These are phyloP conservation scores for Cadophora sp. DNA, from an alignment of 2,329 filamentous ascomycete species.

Conservation along the genomic window DNA sequence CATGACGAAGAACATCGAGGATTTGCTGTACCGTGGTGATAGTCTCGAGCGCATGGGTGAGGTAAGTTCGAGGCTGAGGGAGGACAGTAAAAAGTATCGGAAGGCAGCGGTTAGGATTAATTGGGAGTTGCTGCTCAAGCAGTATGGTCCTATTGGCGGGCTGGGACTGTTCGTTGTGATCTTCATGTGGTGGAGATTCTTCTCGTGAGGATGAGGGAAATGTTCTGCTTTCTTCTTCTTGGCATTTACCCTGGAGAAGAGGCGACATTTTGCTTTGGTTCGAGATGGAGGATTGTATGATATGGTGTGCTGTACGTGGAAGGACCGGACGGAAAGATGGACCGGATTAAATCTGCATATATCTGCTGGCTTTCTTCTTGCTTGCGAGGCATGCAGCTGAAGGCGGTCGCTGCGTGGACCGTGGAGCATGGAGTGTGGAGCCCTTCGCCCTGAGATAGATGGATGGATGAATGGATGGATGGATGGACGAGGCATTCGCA, in stretches of 20 bases:
- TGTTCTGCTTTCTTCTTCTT: neutral
- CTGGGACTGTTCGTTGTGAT: conserved; percentile 19
- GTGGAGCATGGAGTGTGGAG: too few species aligned
- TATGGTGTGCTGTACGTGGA: too few species aligned
- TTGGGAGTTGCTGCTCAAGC: conserved; percentile 95
- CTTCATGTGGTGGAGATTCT: conserved; percentile 25
- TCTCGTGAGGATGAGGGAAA: conserved; percentile 6
- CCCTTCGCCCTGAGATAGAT: too few species aligned
- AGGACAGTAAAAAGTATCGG: conserved; percentile 94
- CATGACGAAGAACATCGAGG: conserved; percentile 99
- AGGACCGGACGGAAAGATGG: neutral
- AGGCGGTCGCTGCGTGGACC: too few species aligned
- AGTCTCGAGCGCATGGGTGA: conserved; percentile 97
- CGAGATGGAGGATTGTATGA: neutral
- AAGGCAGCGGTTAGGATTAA: conserved; percentile 94
- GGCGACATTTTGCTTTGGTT: neutral
- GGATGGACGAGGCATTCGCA: too few species aligned
- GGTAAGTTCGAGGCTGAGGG: conserved; percentile 82
- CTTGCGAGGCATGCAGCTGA: too few species aligned
- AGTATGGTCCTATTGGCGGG: conserved; percentile 89
- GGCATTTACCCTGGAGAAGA: too few species aligned
- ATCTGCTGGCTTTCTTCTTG: neutral
- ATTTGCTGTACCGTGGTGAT: conserved; percentile 92
- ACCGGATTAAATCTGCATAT: neutral
- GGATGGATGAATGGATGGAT: too few species aligned